phyloP scores from a whole-genome alignment of 306 rosid genomes.

The Pyrus betulifolia region DNA sequence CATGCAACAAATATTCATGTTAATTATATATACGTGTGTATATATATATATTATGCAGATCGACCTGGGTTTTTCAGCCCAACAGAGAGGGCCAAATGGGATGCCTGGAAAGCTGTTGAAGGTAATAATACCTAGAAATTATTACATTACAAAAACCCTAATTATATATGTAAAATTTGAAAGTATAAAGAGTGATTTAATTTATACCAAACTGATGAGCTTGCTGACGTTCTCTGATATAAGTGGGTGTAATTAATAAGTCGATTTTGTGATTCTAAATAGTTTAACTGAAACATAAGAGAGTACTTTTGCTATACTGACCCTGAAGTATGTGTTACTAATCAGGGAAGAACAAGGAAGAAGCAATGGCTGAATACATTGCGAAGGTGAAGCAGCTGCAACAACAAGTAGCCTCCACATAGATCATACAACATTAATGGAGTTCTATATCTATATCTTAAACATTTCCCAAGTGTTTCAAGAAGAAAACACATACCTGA shows the following conservation, averaged over 20 bases:
- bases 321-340: neutral
- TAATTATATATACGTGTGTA: neutral
- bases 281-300: too few species aligned
- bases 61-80: constrained; percentile 13
- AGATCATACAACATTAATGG: neutral
- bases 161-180: too few species aligned
- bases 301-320: too few species aligned
- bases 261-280: too few species aligned
- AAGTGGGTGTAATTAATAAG: too few species aligned
- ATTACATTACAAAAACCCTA: too few species aligned
- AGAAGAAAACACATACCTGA: neutral
- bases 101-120: constrained; percentile 18
- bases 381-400: constrained; percentile 14
- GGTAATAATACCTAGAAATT: neutral
- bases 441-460: neutral
- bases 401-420: neutral
- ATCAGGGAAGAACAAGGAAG: constrained; percentile 4
- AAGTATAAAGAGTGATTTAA: too few species aligned
- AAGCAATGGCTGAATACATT: constrained; percentile 15
- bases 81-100: constrained; percentile 16
- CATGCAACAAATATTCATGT: too few species aligned
- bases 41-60: neutral
- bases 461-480: neutral
- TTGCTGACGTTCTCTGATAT: too few species aligned
- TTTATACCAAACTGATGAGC: too few species aligned